Base-by-base conservation (phyloP, 202 grass and related monocot species). In the Panicum virgatum region DNA sequence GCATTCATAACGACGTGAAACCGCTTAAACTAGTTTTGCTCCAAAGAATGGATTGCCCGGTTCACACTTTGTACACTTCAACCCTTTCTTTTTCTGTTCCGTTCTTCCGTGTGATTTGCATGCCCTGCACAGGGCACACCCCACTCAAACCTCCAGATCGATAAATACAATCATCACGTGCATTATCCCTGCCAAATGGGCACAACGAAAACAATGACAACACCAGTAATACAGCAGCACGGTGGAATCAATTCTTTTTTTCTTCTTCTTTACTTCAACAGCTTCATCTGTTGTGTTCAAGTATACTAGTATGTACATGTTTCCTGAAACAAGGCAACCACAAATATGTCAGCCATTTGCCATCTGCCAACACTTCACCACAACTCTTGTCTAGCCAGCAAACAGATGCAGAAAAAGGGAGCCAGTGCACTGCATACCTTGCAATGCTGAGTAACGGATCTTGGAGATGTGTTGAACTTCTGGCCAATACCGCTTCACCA, bases 221-320 rank as follows among this genome's bases (percentile, higher is more conserved):
- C 61, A 86, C 11, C 60, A 51, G 23, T 54, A 75, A 51, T 69
- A 60, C 61, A 74, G 3, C 40, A 19, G 19, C 47, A 34, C 23
- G 37, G 14, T 38, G 42, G 73, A 26, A 26, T 68, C 50, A 22
- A 29, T 60, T 42, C 26, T 13, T 11, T 68, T 53, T 51, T 12
- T 10, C 68, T 51, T 10, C 68, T 51, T 11, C 30, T 83, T 26
- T 76, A 51, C 39, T 66, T 76, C 78, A 72, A 62, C 53, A 66
- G 53, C 61, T 82, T 68, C 78, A 52, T 70, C 72, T 82, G 37
- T 76, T 53, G 23, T 61, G 58, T 81, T 77, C 52, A 70, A 36
- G 63, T 87, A 86, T 80, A 84, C 8, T 84, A 75, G 34, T 88
- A 90, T 86, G 43, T 90, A 90, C 83, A 90, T 12, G 73, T 54